Evolutionary conservation across 352 stramenopile species (phyloP).

Genomic region (Phytophthora idaei): DNA sequence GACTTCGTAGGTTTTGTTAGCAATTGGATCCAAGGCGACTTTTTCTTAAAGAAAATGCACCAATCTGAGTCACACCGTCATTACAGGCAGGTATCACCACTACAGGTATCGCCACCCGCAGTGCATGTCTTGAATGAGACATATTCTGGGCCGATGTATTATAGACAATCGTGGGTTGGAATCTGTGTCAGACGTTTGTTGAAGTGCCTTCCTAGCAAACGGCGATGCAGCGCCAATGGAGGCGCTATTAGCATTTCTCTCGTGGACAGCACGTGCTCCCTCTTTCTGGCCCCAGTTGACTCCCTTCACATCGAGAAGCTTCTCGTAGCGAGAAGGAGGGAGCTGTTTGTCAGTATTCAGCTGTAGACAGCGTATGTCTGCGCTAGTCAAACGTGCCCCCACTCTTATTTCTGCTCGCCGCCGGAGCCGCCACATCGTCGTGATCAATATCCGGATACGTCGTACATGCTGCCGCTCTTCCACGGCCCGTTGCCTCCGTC

Average conservation of each 20-base stretch:
- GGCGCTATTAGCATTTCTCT: not conserved
- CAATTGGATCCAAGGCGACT: too few relatives aligned
- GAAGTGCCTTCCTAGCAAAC: not conserved
- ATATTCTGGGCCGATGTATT: not conserved
- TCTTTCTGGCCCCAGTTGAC: not conserved
- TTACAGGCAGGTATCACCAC: too few relatives aligned
- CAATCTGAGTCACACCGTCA: too few relatives aligned
- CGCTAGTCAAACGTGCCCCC: not conserved
- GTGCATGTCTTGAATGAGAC: not conserved
- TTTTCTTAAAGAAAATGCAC: too few relatives aligned
- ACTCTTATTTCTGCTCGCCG: slow-evolving; percentile 2
- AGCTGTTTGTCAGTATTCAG: not conserved
- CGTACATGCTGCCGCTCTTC: slow-evolving; percentile 26
- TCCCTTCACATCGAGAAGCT: not conserved
- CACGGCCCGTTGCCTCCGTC: slow-evolving; percentile 17
- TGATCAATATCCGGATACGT: not conserved
- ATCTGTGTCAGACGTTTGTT: not conserved
- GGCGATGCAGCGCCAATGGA: not conserved
- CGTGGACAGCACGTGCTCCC: not conserved
- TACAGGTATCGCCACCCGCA: too few relatives aligned
- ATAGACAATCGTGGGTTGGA: not conserved
- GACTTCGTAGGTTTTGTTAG: too few relatives aligned
- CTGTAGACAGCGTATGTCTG: not conserved
- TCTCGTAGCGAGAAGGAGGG: not conserved
- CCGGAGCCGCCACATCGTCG: not conserved